Base-by-base conservation (phyloP, 2,329 filamentous ascomycete genomes). In the Fonsecaea pedrosoi region DNA sequence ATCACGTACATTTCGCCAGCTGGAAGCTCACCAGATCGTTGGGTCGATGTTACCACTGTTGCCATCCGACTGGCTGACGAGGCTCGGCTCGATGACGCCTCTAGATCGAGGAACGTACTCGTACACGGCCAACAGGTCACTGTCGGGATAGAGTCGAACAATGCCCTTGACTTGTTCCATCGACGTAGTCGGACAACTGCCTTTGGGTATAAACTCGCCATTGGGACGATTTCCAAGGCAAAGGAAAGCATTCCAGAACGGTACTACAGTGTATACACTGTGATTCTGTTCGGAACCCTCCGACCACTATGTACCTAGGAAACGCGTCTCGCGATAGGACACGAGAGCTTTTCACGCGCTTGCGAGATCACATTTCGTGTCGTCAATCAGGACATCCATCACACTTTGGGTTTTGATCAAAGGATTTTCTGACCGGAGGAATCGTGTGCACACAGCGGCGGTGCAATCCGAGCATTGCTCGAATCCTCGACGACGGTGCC, bases 21-120 rank as follows among this genome's bases (percentile, higher is more conserved):
- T 68, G 66, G 40, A 60, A 66, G 54, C 65, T 70, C 62, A 45
- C 62, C 65, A 66, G 65, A 68, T 68, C 65, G 68, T 54, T 67
- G 68, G 62, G 60, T 57, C 62, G 61, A 62, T 68, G 68, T 53
- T 50, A 54, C 15, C n/a, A 21, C 60, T 62, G 68, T 61, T 58
- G 65, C 58, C 35, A 68, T 64, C 68, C 68, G 68, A 70, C 66
- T 70, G 68, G 59, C 48, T 54, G 18, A 34, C 15, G 18, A 61
- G 34, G 66, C 38, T 66, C 63, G 60, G 66, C 59, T 60, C 53
- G 63, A 57, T 60, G 61, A 57, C 45, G 57, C 59, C 48, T 61
- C 45, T 13, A 50, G 45, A 50, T 50, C 45, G 45, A 50, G 5
- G 45, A 37, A 57, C 54, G 48, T 61, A 25, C 56, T 61, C 21